These are phyloP conservation scores for Euphorbia lathyris DNA, from an alignment of 345 rosid species.

Conservation along the genomic window DNA sequence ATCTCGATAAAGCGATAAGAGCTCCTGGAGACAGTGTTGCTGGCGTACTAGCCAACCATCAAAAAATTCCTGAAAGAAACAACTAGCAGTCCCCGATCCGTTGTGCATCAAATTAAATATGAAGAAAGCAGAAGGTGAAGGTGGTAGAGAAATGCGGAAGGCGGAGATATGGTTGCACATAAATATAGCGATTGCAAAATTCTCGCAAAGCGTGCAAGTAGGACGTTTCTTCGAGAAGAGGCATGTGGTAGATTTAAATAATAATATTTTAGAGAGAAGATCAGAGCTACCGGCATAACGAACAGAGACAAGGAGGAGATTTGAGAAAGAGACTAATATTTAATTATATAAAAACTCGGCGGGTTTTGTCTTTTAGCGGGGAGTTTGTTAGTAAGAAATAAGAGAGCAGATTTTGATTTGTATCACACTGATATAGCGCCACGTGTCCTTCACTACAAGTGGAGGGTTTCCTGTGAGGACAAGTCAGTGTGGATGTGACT, in stretches of 20 bases:
- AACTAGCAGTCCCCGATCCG: neutral
- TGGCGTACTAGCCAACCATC: conserved; percentile 44
- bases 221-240: neutral
- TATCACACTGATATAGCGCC: neutral
- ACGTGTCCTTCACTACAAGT: neutral
- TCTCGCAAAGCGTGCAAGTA: neutral
- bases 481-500: neutral
- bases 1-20: conserved; percentile 23
- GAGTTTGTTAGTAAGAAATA: too few species aligned
- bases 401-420: neutral
- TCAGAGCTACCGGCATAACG: too few species aligned
- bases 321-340: too few species aligned
- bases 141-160: neutral
- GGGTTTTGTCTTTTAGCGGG: neutral
- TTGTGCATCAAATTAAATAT: conserved; percentile 10
- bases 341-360: neutral
- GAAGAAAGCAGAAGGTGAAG: neutral
- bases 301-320: too few species aligned
- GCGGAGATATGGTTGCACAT: neutral
- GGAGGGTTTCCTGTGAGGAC: neutral
- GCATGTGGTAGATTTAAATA: neutral
- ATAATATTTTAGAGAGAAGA: neutral
- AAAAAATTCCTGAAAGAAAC: conserved; percentile 14
- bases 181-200: neutral
- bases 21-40: conserved; percentile 35